phyloP scores from a whole-genome alignment of 2,329 filamentous ascomycete species.

The Diaporthe citriasiana region DNA sequence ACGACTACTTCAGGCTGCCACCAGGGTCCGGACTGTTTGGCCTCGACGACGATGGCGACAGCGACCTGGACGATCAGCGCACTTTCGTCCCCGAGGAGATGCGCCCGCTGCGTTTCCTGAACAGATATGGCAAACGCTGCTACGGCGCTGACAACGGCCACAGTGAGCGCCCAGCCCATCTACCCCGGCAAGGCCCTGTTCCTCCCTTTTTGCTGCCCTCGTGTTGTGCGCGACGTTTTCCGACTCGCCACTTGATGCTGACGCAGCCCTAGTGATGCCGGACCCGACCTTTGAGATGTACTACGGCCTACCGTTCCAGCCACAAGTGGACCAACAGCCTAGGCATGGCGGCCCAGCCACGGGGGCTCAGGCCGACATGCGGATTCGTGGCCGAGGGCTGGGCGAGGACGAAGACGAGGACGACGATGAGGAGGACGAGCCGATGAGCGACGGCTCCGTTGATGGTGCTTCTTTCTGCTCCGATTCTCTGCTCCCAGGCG shows the following conservation, averaged over 20 bases:
- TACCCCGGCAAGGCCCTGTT: background rate
- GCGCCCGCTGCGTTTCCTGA: conserved; percentile 43
- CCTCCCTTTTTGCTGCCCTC: background rate
- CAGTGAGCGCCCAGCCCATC: conserved; percentile 11
- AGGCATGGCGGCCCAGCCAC: background rate
- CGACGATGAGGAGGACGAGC: background rate
- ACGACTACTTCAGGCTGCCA: conserved; percentile 41
- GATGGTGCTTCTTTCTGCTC: conserved; percentile 14
- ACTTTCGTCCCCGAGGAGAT: conserved; percentile 37
- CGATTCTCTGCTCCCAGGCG: conserved; percentile 6
- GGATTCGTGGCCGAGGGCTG: background rate
- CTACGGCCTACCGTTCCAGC: conserved; percentile 37
- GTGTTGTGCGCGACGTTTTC: background rate
- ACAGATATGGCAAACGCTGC: conserved; percentile 40
- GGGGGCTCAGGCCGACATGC: background rate
- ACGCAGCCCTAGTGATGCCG: conserved; percentile 34
- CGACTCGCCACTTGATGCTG: background rate
- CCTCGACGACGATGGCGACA: conserved; percentile 38
- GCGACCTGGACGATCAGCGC: conserved; percentile 45
- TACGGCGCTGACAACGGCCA: conserved; percentile 39
- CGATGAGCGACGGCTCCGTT: conserved; percentile 6
- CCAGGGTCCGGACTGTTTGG: conserved; percentile 15
- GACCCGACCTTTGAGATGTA: conserved; percentile 37
- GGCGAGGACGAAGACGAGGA: background rate
- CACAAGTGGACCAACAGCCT: background rate